Evolutionary conservation across 176 grass and related monocot species (phyloP), one percentile per base, ranked within the genome.

Genomic region (Oryza coarctata): DNA sequence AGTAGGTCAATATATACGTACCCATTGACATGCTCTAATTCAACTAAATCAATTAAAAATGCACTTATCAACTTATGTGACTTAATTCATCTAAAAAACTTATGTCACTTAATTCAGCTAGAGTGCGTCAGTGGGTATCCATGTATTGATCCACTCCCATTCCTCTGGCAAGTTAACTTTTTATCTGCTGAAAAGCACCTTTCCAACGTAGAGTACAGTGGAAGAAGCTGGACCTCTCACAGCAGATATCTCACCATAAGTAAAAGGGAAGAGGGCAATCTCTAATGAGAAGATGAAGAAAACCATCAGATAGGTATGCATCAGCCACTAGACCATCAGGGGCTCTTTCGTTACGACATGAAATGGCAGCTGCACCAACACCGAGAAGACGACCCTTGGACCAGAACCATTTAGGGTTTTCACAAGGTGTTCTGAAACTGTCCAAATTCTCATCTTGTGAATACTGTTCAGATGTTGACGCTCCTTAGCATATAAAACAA

Each of bases 271-370:
- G 90, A 83, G 92, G 84, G 63, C 95, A 98, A 84, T 95, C 88
- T 94, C 90, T 91, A 70, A 98, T 79, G 35, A 98, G 86, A 70
- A 98, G 92, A 91, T 93, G 92, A 83, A 98, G 93, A 87, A 93
- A 95, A 50, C 95, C 95, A 82, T 98, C 92, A 20, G 95, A 88
- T 22, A 98, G 82, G 79, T 98, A 92, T 71, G 95, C 95, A 27
- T 98, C 92, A 86, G 92, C 88, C 27, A 95, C 95, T 26, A 95
- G 83, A 65, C 95, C 92, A 84, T 91, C 90, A 67, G 95, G 95
- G 40, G 95, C 90, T 88, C 82, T 89, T 90, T 98, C 95, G 70
- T 98, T 98, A 83, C 95, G 87, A 58, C 95, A 95, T 50, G 92
- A 94, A 87, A 98, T 98, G 63, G 93, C 80, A 38, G 95, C 95